Conservation (phyloP, 306 rosid genomes). For the Lotus japonicus region DNA sequence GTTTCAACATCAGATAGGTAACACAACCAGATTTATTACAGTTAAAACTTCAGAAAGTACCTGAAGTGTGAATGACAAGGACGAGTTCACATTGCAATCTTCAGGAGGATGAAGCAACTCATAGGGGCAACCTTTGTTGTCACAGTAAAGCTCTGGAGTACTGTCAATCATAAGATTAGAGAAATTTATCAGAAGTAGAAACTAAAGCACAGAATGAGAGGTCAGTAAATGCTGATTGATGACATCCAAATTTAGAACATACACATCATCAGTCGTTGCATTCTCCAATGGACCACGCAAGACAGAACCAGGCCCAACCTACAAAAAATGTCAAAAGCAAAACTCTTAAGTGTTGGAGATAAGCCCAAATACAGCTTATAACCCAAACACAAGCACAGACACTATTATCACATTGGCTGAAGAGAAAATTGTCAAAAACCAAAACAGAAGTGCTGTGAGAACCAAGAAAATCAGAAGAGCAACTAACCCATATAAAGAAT, state of each 20-base stretch:
- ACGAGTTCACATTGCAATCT: conserved; percentile 97
- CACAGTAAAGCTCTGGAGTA: conserved; percentile 83
- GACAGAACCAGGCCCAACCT: conserved; percentile 96
- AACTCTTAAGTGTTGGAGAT: not conserved
- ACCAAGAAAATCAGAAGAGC: not conserved
- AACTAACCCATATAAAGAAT: conserved; percentile 6
- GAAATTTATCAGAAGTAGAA: conserved; percentile 18
- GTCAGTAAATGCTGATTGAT: conserved; percentile 18
- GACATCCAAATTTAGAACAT: conserved; percentile 30
- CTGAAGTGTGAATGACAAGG: conserved; percentile 93
- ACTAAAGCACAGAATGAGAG: not conserved
- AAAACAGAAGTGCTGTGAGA: not conserved
- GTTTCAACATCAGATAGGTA: conserved; percentile 19
- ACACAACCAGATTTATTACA: conserved; percentile 8
- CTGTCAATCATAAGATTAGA: conserved; percentile 35
- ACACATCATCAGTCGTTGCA: conserved; percentile 71
- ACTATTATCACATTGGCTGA: not conserved
- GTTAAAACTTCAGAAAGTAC: conserved; percentile 33
- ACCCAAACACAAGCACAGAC: conserved; percentile 3
- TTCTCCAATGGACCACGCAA: conserved; percentile 95
- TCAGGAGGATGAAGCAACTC: conserved; percentile 92
- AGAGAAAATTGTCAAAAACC: conserved; percentile 7
- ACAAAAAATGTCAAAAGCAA: conserved; percentile 24
- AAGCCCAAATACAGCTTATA: not conserved
- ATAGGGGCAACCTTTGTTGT: conserved; percentile 58